Conservation (phyloP, 2,329 filamentous ascomycete species). For the Geosmithia flava region DNA sequence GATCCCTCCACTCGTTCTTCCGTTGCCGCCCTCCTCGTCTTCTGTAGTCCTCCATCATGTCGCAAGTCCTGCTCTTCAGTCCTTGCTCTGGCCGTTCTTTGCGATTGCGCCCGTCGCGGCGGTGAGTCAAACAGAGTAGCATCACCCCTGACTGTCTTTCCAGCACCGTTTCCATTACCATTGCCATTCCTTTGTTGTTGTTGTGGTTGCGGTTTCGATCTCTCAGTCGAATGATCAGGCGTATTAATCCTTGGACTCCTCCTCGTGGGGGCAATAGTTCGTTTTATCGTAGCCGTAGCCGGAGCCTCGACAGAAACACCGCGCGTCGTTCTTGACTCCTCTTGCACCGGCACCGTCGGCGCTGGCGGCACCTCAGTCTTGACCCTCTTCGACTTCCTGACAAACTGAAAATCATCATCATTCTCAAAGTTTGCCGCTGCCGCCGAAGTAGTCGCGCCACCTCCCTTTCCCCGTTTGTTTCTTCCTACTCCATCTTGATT, state of each 20-base stretch:
- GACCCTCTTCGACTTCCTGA: conserved; percentile 51
- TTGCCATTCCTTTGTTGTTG: background rate
- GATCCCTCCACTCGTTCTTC: too few species aligned
- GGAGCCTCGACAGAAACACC: too few species aligned
- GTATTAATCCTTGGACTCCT: conserved; percentile 1
- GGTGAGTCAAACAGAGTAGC: background rate
- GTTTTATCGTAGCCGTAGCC: background rate
- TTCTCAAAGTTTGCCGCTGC: conserved; percentile 47
- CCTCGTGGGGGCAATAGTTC: background rate
- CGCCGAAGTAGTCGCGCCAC: too few species aligned
- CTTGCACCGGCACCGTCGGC: conserved; percentile 23
- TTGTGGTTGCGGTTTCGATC: background rate
- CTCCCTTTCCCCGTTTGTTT: conserved; percentile 1
- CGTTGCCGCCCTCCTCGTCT: background rate
- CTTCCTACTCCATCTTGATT: background rate
- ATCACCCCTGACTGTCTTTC: conserved; percentile 22
- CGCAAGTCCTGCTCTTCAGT: too few species aligned
- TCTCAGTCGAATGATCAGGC: background rate
- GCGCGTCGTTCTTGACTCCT: conserved; percentile 7
- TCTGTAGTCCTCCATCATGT: too few species aligned
- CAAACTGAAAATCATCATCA: conserved; percentile 67
- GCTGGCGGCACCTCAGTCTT: conserved; percentile 38
- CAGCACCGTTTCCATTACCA: conserved; percentile 20
- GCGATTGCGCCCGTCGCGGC: conserved; percentile 9
- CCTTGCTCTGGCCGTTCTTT: background rate